Conservation (phyloP, 306 rosid species). For the Bauhinia variegata region DNA sequence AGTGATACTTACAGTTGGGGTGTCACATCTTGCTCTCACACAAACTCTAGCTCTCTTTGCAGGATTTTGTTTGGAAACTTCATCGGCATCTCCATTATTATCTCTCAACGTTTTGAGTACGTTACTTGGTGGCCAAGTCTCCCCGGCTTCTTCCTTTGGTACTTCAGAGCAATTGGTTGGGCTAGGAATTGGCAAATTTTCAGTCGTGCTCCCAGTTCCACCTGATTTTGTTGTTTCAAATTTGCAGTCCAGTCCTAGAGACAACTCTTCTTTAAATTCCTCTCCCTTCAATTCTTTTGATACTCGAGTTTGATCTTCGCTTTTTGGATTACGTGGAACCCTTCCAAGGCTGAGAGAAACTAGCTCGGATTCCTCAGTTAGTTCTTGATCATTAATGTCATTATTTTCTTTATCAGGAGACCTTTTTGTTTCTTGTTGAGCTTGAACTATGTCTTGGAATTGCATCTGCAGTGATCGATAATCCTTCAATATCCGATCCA, state of each 20-base stretch:
- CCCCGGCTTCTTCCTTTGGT: conserved; percentile 55
- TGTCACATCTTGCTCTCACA: conserved; percentile 82
- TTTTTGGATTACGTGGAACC: conserved; percentile 40
- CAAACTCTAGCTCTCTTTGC: conserved; percentile 84
- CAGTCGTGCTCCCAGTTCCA: conserved; percentile 44
- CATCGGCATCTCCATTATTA: conserved; percentile 55
- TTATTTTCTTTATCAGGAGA: conserved; percentile 15
- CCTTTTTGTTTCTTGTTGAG: conserved; percentile 48
- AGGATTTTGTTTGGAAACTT: conserved; percentile 63
- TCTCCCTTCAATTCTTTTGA: conserved; percentile 33
- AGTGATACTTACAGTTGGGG: conserved; percentile 68
- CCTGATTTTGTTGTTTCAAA: conserved; percentile 53
- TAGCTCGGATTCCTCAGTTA: conserved; percentile 54
- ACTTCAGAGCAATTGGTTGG: conserved; percentile 58
- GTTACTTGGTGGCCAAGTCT: conserved; percentile 58
- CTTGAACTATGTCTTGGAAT: conserved; percentile 46
- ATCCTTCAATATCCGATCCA: conserved; percentile 64
- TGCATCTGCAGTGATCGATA: conserved; percentile 69
- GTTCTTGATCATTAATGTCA: conserved; percentile 24
- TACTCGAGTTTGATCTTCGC: conserved; percentile 42
- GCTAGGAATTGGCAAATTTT: conserved; percentile 48
- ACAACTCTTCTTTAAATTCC: conserved; percentile 47
- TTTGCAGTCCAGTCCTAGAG: conserved; percentile 71
- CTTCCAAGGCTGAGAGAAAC: conserved; percentile 85
- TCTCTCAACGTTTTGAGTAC: conserved; percentile 45